Conservation (phyloP, 208 protist species). For the Wallacemonas sp. region DNA sequence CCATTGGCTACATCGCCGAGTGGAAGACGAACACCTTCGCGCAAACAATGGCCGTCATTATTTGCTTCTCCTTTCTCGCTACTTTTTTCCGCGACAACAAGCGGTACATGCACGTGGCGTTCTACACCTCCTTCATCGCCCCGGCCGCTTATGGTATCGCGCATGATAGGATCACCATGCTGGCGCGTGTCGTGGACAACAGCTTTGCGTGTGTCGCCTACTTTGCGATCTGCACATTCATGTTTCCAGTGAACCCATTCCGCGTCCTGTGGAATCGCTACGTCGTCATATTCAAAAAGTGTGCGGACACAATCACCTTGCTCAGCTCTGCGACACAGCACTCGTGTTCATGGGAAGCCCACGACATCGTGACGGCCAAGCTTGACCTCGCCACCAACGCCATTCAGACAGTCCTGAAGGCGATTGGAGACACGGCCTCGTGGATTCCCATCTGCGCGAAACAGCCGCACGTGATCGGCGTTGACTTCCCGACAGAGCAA, state of each 20-base stretch:
- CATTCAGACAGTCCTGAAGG: conserved; percentile 14
- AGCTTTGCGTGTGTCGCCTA: conserved; percentile 53
- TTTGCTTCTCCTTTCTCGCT: conserved; percentile 33
- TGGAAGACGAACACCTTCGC: conserved; percentile 33
- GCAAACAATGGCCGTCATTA: conserved; percentile 34
- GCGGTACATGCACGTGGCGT: conserved; percentile 48
- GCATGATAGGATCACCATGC: conserved; percentile 26
- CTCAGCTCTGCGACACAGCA: conserved; percentile 22
- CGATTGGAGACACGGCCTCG: conserved; percentile 20
- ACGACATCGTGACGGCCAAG: conserved; percentile 21
- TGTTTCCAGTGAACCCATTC: conserved; percentile 62
- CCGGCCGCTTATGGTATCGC: conserved; percentile 42
- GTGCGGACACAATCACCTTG: conserved; percentile 44
- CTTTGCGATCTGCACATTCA: conserved; percentile 51
- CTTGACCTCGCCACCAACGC: conserved; percentile 17
- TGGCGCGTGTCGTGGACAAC: conserved; percentile 48
- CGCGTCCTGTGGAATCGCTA: conserved; percentile 56
- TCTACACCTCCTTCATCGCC: conserved; percentile 47
- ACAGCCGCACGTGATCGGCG: conserved; percentile 47
- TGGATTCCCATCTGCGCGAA: conserved; percentile 32
- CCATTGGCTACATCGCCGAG: conserved; percentile 40
- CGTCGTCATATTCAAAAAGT: conserved; percentile 27
- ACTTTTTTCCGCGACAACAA: conserved; percentile 32
- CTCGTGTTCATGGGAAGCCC: conserved; percentile 13
- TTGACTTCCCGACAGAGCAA: conserved; percentile 37